These are phyloP conservation scores for Neurospora sp. DNA, from an alignment of 495 filamentous ascomycete genomes.

Conservation along the genomic window DNA sequence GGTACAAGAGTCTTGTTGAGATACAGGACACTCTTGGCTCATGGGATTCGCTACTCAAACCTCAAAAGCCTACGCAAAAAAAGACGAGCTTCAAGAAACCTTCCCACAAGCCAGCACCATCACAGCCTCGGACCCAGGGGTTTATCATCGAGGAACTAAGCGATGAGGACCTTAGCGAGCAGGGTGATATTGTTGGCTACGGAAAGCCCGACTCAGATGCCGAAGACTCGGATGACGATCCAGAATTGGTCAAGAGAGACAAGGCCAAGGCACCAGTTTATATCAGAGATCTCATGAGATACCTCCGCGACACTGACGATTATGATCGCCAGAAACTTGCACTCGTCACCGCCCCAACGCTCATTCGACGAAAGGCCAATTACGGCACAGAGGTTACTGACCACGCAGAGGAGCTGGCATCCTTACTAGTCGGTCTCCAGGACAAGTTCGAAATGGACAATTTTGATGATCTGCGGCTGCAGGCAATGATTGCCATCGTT, in stretches of 20 bases:
- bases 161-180: constrained; percentile 45
- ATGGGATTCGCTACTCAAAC: constrained; percentile 36
- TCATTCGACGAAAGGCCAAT: constrained; percentile 80
- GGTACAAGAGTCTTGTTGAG: constrained; percentile 61
- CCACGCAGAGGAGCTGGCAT: constrained; percentile 71
- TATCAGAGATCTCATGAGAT: constrained; percentile 72
- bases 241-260: constrained; percentile 70
- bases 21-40: constrained; percentile 55
- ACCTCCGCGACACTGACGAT: constrained; percentile 70
- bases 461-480: constrained; percentile 67
- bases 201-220: constrained; percentile 87
- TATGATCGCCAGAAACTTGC: constrained; percentile 77
- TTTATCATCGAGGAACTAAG: constrained; percentile 61
- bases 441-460: constrained; percentile 67
- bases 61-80: constrained; percentile 1
- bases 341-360: constrained; percentile 58
- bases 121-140: constrained; percentile 18
- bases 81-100: constrained; percentile 7
- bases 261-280: constrained; percentile 86
- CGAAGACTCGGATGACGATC: constrained; percentile 86
- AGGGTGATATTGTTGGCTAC: constrained; percentile 72
- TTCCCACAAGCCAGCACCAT: constrained; percentile 8
- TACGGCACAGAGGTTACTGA: constrained; percentile 83
- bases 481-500: constrained; percentile 76
- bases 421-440: constrained; percentile 63